Conservation (phyloP, 1,139 yeast genomes). For the Lodderomyces beijingensis region DNA sequence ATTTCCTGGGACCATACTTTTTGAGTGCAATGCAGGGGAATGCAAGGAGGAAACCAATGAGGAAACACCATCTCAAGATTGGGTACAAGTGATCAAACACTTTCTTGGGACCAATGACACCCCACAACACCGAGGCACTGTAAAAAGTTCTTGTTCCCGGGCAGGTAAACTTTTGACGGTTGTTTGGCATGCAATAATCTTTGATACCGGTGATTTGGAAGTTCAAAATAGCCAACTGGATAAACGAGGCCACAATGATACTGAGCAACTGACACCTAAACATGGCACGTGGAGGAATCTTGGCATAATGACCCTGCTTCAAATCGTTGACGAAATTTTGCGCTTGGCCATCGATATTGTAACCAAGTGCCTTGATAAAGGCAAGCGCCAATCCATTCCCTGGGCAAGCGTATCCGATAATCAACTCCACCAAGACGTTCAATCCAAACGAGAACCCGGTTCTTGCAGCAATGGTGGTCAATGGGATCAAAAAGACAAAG, state of each 20-base stretch:
- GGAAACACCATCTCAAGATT: slow-evolving; percentile 46
- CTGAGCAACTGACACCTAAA: slow-evolving; percentile 58
- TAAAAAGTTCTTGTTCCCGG: slow-evolving; percentile 46
- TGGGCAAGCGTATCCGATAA: slow-evolving; percentile 59
- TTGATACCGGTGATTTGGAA: slow-evolving; percentile 40
- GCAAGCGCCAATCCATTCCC: slow-evolving; percentile 58
- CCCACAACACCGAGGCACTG: slow-evolving; percentile 60
- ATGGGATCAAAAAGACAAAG: slow-evolving; percentile 52
- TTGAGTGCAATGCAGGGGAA: slow-evolving; percentile 39
- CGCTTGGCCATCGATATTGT: slow-evolving; percentile 57
- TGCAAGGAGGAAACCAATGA: slow-evolving; percentile 49
- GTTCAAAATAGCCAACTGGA: slow-evolving; percentile 49
- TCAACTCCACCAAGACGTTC: slow-evolving; percentile 56
- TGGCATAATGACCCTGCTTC: slow-evolving; percentile 60
- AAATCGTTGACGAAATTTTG: slow-evolving; percentile 49
- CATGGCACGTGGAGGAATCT: slow-evolving; percentile 57
- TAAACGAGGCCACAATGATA: slow-evolving; percentile 37
- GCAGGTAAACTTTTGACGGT: slow-evolving; percentile 45
- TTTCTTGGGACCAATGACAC: slow-evolving; percentile 61
- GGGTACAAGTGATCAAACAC: slow-evolving; percentile 50
- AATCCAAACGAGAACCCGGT: slow-evolving; percentile 51
- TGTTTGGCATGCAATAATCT: slow-evolving; percentile 44
- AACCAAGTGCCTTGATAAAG: slow-evolving; percentile 55
- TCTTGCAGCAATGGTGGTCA: slow-evolving; percentile 46
- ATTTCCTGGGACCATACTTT: slow-evolving; percentile 26